phyloP scores from a whole-genome alignment of 768 basidiomycete species.

The Saitozyma podzolica region DNA sequence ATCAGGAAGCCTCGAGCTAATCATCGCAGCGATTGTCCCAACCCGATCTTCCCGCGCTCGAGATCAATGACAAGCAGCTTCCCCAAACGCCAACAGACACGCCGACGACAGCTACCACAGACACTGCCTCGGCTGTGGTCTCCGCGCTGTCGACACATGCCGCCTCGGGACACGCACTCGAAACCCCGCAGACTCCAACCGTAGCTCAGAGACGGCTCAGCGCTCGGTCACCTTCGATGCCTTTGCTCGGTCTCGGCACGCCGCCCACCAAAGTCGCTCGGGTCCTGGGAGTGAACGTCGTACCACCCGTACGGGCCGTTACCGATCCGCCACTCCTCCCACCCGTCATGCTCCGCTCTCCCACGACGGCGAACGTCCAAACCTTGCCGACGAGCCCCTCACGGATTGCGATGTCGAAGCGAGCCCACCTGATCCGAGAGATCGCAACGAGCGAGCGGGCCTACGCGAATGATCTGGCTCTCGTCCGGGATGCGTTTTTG shows the following conservation, averaged over 20 bases:
- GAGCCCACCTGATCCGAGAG: conserved; percentile 51
- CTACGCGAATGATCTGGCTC: conserved; percentile 50
- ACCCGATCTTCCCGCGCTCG: no score
- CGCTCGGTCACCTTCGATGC: conserved; percentile 24
- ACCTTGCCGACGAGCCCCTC: conserved; percentile 13
- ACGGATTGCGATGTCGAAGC: conserved; percentile 35
- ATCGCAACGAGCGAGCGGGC: conserved; percentile 50
- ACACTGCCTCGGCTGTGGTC: no score
- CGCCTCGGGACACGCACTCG: no score
- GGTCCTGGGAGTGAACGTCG: conserved; percentile 11
- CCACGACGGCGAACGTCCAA: conserved; percentile 17
- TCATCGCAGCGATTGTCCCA: no score
- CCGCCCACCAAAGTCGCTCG: conserved; percentile 13
- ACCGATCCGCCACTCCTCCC: conserved; percentile 19
- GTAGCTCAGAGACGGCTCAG: neutral
- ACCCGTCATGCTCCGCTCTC: conserved; percentile 23
- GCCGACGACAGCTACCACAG: no score
- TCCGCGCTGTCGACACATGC: no score
- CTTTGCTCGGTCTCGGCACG: conserved; percentile 12
- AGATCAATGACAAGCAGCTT: no score
- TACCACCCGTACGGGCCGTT: conserved; percentile 3
- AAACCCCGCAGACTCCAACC: no score
- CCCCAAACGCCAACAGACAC: no score
- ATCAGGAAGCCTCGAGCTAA: no score
- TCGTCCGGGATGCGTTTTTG: conserved; percentile 51